Evolutionary conservation across 225 moss, liverwort and hornwort species (phyloP), one percentile per base, ranked within the genome.

Genomic region (Anthoceros angustus): DNA sequence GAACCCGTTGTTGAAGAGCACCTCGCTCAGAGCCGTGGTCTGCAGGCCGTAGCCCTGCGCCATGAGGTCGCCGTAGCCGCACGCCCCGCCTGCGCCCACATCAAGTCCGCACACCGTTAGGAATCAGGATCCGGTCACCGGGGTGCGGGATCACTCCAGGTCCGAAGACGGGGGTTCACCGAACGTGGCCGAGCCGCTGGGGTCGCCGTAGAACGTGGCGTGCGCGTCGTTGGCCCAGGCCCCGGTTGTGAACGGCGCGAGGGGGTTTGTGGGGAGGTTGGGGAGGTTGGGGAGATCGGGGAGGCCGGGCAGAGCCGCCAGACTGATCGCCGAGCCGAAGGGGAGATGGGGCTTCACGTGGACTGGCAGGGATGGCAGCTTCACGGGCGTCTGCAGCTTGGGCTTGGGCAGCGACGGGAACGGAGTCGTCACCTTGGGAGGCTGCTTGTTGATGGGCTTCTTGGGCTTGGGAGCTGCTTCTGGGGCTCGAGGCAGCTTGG

Each of bases 11-110:
- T 87, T 76, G 68, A 87, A 90, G 39, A 90, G 74, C 0, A 83
- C 83, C 11, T 83, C 78, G 71, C 90, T 90, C 55, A 90, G 74
- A 42, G 90, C 90, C 11, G 78, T 78, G 15, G 90, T 90, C 70
- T 82, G 77, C 23, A 74, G 76, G 7, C 87, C 87, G 20, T 90
- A 90, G 18, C 90, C 90, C 0, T 70, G 74, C 71, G 70, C 76
- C 64, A 81, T 87, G 0, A 90, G 70, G 70, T 90, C 80, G 24
- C 90, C 90, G 63, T 90, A 90, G 2, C 90, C 90, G 74, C 90
- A 90, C 0, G 90, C 85, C 15, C 90, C 87, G 0, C 90, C 90
- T 90, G 75, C 11, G 62, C 25, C 5, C 25, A 25, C 14, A 10
- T 48, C 41, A 9, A 21, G 25, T 18, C 24, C 26, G 41, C 18